Evolutionary conservation across 352 stramenopile species (phyloP), one percentile per base, ranked within the genome.

Genomic region (Phytophthora rubi): DNA sequence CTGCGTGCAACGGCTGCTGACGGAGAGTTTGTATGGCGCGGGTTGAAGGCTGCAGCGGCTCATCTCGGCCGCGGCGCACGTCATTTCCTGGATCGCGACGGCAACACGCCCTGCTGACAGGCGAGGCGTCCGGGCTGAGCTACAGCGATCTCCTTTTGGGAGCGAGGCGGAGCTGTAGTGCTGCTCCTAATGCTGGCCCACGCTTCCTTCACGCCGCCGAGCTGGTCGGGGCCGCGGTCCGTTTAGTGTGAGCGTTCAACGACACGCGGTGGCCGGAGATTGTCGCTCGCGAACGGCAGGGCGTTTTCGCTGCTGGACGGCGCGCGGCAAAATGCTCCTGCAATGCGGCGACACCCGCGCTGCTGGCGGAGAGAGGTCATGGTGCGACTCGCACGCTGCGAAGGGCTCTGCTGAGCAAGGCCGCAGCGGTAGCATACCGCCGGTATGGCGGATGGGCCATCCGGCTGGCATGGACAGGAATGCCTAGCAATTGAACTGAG

Each of bases 11-110:
- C 48, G 48, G 48, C 48, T 23, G 48, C 10, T 8, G 26, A 55
- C 48, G 18, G 21, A 1, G 48, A 32, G 48, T 35, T 55, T 55
- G 26, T 55, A 35, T 55, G 23, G 48, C 9, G 6, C 48, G 12
- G 6, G 48, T 55, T 32, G 26, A 18, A 55, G 48, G 45, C 33
- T 39, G 45, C 45, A 4, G 0, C 6, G 3, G 48, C 48, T 5
- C 48, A 54, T 54, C 48, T 12, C 48, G 23, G 23, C 23, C 23
- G 23, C 23, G 23, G 48, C 23, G 9, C 48, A 55, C 48, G 48
- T 39, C 48, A 55, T 35, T 55, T 55, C 48, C 48, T 35, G 23
- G 48, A 9, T 55, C 48, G 48, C 21, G 18, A 9, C 48, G 23
- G 48, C 48, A 55, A 55, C 48, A 23, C 2, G 48, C 21, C 23